Evolutionary conservation across 306 rosid species (phyloP), one percentile per base, ranked within the genome.

Genomic region (Pachyrhizus erosus): DNA sequence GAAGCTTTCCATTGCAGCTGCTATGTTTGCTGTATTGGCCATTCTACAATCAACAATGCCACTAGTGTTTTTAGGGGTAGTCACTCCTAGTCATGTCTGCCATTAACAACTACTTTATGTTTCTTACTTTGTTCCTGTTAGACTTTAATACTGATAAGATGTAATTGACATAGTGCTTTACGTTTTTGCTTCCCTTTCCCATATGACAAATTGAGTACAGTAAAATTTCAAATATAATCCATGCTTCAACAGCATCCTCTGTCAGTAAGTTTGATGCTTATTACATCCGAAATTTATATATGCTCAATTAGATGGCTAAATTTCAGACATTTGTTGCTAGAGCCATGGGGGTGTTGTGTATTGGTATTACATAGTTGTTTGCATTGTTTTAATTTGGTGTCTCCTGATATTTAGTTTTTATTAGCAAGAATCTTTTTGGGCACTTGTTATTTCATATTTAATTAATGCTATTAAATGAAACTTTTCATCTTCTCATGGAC

Each of bases 1-100:
- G 0, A 13, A 66, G 49, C 48, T 62, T 69, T 82, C 55, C 49
- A 67, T 67, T 66, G 42, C 70, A 12, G 85, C 54, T 68, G 69
- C 45, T 64, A 57, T 72, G 52, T 71, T 43, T 71, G 29, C 58
- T 51, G 76, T 65, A 62, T 70, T 7, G 3, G 60, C 20, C 70
- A 75, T 76, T 54, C 71, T 27, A 6, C 21, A 45, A 3, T 76
- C 34, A 6, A 15, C 76, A 54, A 26, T n/a, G 18, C 33, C 62
- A 21, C 5, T 80, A 45, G 78, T 65, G 14, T 71, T 80, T 72
- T 72, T 0, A 2, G 73, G 51, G 64, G 73, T 33, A 71, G 64
- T 13, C 71, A 17, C 40, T 33, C 42, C 46, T 33, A 37, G 46
- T 60, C 12, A 5, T 49, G 74, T 49, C 24, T 73, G 55, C 15